Conservation (phyloP, 345 rosid genomes). For the Balakata baccata region DNA sequence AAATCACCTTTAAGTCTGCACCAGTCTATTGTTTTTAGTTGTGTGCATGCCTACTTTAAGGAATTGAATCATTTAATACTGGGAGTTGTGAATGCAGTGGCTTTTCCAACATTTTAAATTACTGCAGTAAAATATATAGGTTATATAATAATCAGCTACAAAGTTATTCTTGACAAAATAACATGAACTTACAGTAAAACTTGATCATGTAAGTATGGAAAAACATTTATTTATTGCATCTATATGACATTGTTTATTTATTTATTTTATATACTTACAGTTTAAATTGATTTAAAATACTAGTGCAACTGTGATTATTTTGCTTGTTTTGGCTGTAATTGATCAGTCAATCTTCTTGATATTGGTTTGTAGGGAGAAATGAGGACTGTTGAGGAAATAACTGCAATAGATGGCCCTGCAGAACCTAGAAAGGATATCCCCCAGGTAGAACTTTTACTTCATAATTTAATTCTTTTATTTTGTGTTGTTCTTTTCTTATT, state of each 20-base stretch:
- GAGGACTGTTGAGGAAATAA: conserved; percentile 31
- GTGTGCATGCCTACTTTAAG: not conserved
- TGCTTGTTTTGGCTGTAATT: not conserved
- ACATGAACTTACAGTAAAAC: not conserved
- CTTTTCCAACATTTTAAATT: not conserved
- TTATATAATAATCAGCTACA: not conserved
- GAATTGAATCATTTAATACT: not conserved
- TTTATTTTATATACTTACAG: no score
- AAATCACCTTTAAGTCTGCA: not conserved
- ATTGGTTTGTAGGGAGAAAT: conserved; percentile 45
- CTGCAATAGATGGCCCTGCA: conserved; percentile 18
- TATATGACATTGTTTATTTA: no score
- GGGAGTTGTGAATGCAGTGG: not conserved
- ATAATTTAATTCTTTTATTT: conserved; percentile 5
- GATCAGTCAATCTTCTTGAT: not conserved
- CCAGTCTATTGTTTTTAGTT: not conserved
- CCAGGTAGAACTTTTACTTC: conserved; percentile 40
- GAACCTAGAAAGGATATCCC: conserved; percentile 45
- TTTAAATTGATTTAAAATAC: not conserved
- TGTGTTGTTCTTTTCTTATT: conserved; percentile 1
- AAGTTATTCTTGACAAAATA: not conserved
- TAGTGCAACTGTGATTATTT: not conserved
- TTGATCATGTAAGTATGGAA: not conserved
- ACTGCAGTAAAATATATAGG: not conserved
- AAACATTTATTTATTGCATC: not conserved